phyloP scores from a whole-genome alignment of 2,329 filamentous ascomycete genomes.

The Colletotrichum gloeosporioides region DNA sequence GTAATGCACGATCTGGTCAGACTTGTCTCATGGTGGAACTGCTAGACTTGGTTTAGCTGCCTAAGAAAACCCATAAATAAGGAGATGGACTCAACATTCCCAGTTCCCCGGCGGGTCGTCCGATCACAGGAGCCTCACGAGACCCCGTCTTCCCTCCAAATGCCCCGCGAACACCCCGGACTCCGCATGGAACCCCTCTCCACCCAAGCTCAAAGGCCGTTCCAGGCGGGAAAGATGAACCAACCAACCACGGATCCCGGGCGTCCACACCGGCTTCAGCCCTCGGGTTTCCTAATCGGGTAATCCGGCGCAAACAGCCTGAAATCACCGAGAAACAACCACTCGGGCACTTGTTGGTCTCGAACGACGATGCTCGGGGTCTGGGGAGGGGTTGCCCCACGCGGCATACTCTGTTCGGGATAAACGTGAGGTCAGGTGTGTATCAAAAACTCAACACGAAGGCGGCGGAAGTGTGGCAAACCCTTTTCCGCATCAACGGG shows the following conservation, averaged over 20 bases:
- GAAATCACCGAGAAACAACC: background rate
- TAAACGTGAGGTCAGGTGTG: background rate
- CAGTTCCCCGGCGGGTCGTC: background rate
- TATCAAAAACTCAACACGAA: background rate
- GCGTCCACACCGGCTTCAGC: background rate
- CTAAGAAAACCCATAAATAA: background rate
- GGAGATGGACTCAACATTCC: background rate
- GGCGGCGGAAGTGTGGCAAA: background rate
- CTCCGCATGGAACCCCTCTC: background rate
- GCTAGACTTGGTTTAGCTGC: background rate
- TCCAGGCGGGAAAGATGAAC: background rate
- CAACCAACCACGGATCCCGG: background rate
- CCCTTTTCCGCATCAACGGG: background rate
- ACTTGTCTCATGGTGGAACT: background rate
- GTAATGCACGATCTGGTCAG: background rate
- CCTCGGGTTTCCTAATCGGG: slow-evolving; percentile 13
- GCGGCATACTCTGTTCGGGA: background rate
- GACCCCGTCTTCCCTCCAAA: background rate
- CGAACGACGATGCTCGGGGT: background rate
- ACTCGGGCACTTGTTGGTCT: background rate
- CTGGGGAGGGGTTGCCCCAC: background rate
- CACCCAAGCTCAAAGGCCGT: background rate
- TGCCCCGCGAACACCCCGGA: slow-evolving; percentile 6
- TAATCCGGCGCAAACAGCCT: slow-evolving; percentile 9
- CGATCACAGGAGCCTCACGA: background rate